Evolutionary conservation across 2,329 filamentous ascomycete species (phyloP).

Genomic region (Exophiala calicioides): DNA sequence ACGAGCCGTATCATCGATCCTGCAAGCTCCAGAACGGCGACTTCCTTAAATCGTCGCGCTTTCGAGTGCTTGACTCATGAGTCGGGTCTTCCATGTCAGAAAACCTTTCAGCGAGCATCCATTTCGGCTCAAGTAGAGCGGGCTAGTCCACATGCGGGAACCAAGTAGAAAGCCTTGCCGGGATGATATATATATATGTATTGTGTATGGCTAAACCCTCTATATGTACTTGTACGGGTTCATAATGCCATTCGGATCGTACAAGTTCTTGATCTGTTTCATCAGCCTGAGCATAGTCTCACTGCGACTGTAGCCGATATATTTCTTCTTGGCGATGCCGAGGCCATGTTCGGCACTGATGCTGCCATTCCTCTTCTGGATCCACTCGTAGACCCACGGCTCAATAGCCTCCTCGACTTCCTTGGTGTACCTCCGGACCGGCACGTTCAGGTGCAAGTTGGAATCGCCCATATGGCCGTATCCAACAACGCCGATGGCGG

Average conservation of each 20-base stretch:
- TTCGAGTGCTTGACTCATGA: no score
- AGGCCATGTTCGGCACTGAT: slow-evolving; percentile 97
- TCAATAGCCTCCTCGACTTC: slow-evolving; percentile 83
- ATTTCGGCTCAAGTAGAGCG: no score
- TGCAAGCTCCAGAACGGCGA: no score
- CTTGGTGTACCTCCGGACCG: slow-evolving; percentile 80
- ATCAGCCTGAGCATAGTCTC: slow-evolving; percentile 86
- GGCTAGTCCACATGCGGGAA: no score
- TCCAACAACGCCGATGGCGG: slow-evolving; percentile 86
- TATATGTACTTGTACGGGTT: slow-evolving; percentile 95
- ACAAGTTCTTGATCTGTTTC: slow-evolving; percentile 91
- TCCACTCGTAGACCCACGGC: slow-evolving; percentile 98
- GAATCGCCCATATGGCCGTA: slow-evolving; percentile 98
- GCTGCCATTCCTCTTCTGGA: slow-evolving; percentile 80
- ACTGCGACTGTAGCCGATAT: slow-evolving; percentile 87
- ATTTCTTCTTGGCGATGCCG: slow-evolving; percentile 93
- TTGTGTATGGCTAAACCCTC: no score
- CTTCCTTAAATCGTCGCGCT: no score
- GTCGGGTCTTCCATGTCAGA: no score
- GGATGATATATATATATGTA: no score
- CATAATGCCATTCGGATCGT: slow-evolving; percentile 98
- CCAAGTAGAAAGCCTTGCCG: no score
- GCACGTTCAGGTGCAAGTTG: slow-evolving; percentile 91
- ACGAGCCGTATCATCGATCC: no score
- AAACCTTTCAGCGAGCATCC: no score